phyloP scores from a whole-genome alignment of 140 eudicot genomes.

The Anethum foeniculum region DNA sequence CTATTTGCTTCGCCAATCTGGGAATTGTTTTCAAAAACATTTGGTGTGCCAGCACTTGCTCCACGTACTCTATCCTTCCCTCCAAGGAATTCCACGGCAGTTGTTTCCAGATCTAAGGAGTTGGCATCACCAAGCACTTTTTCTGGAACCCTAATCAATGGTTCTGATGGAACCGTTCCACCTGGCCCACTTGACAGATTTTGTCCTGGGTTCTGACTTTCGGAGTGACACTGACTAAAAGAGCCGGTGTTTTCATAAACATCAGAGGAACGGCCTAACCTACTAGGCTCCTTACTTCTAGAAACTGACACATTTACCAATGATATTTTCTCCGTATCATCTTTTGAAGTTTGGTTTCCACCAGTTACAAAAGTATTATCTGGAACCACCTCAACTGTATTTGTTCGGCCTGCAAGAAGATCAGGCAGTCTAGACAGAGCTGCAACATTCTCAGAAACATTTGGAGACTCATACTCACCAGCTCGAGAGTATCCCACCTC shows the following conservation, averaged over 20 bases:
- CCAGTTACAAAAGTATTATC: not conserved
- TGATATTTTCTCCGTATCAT: not conserved
- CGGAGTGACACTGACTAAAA: constrained; percentile 23
- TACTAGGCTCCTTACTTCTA: constrained; percentile 4
- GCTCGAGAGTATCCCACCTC: constrained; percentile 14
- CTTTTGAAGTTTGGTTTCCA: constrained; percentile 8
- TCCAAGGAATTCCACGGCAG: constrained; percentile 13
- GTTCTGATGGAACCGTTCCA: constrained; percentile 18
- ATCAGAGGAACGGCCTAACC: constrained; percentile 3
- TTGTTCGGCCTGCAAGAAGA: constrained; percentile 2
- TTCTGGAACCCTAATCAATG: not conserved
- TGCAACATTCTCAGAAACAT: constrained; percentile 7
- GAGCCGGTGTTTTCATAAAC: constrained; percentile 14
- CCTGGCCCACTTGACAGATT: constrained; percentile 1
- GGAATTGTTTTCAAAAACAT: constrained; percentile 16
- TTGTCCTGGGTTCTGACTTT: constrained; percentile 18
- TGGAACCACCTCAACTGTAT: not conserved
- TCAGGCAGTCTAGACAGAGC: constrained; percentile 10
- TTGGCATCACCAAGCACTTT: constrained; percentile 13
- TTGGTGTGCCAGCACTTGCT: constrained; percentile 19
- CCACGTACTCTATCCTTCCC: constrained; percentile 14
- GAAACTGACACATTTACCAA: not conserved
- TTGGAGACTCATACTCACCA: not conserved
- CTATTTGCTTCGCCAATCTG: constrained; percentile 20
- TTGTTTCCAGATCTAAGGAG: constrained; percentile 15